Conservation (phyloP, 768 basidiomycete species). For the Cyclocybe aegerita region DNA sequence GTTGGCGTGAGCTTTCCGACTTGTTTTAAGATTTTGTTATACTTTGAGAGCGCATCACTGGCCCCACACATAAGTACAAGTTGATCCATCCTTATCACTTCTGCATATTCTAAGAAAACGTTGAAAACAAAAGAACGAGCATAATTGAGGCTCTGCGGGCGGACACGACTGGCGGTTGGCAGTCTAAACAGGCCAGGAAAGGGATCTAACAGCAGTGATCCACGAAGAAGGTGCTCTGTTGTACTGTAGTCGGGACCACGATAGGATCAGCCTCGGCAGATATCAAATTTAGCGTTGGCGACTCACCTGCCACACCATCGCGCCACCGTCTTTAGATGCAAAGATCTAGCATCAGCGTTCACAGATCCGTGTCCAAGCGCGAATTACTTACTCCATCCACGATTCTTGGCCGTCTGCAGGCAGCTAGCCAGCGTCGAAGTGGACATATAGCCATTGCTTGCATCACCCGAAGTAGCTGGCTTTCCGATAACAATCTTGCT, state of each 20-base stretch:
- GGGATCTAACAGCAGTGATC: constrained; percentile 24
- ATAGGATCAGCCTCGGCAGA: neutral
- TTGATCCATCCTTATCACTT: too few relatives aligned
- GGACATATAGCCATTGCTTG: constrained; percentile 62
- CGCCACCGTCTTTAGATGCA: constrained; percentile 28
- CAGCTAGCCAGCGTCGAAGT: constrained; percentile 58
- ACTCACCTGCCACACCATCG: constrained; percentile 39
- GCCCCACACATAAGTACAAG: too few relatives aligned
- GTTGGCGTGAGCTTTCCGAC: too few relatives aligned
- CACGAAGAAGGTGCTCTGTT: constrained; percentile 30
- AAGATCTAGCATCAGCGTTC: neutral
- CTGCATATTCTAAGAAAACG: too few relatives aligned
- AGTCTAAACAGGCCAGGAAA: constrained; percentile 28
- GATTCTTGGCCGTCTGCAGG: constrained; percentile 53
- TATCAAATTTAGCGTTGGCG: neutral
- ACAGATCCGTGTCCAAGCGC: neutral
- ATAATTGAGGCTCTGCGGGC: neutral
- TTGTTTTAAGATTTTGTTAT: too few relatives aligned
- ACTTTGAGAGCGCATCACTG: too few relatives aligned
- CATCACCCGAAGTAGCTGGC: constrained; percentile 52
- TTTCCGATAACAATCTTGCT: constrained; percentile 79
- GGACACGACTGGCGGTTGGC: neutral
- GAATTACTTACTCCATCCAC: constrained; percentile 65
- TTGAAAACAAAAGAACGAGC: neutral
- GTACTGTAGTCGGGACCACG: constrained; percentile 20